These are phyloP conservation scores for Lepiota brunneoincarnata DNA, from an alignment of 768 basidiomycete species.

Conservation along the genomic window DNA sequence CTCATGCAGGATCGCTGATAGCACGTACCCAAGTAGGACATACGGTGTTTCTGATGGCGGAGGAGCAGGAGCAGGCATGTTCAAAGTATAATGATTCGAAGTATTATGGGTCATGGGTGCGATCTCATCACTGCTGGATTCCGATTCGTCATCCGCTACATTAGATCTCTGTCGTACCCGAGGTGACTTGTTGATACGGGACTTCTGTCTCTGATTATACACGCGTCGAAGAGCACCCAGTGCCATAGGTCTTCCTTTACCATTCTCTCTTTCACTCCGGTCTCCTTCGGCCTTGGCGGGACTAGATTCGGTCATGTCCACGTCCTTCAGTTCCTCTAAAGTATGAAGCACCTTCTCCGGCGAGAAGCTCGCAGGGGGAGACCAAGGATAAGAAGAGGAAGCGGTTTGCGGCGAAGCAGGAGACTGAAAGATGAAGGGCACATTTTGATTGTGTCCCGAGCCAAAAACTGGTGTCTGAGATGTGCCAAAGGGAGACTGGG, in stretches of 20 bases:
- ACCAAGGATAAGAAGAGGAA: conserved; percentile 59
- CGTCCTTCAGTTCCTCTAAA: conserved; percentile 53
- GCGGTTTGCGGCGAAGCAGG: conserved; percentile 38
- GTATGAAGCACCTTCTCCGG: conserved; percentile 56
- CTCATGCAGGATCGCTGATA: background rate
- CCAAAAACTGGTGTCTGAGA: conserved; percentile 56
- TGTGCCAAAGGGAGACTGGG: conserved; percentile 35
- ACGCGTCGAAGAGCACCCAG: conserved; percentile 65
- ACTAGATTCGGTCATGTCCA: conserved; percentile 75
- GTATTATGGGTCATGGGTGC: conserved; percentile 49
- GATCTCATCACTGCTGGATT: conserved; percentile 45
- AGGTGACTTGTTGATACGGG: conserved; percentile 26
- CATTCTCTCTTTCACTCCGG: conserved; percentile 33
- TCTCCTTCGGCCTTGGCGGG: conserved; percentile 40
- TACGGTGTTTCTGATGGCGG: conserved; percentile 71
- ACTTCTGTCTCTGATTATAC: conserved; percentile 56
- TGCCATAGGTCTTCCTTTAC: conserved; percentile 47
- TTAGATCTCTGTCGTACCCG: conserved; percentile 27
- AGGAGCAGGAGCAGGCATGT: conserved; percentile 61
- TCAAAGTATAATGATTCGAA: conserved; percentile 81
- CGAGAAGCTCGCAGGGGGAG: conserved; percentile 59
- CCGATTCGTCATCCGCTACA: conserved; percentile 39
- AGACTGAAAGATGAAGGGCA: conserved; percentile 69
- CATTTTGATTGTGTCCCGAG: conserved; percentile 48
- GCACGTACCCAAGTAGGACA: conserved; percentile 77